Percentiles rank a stretch among this genome's conserved stretches.
These are phyloP conservation scores for Tulasnella calospora DNA, from an alignment of 768 basidiomycete species.

Conservation along the genomic window DNA sequence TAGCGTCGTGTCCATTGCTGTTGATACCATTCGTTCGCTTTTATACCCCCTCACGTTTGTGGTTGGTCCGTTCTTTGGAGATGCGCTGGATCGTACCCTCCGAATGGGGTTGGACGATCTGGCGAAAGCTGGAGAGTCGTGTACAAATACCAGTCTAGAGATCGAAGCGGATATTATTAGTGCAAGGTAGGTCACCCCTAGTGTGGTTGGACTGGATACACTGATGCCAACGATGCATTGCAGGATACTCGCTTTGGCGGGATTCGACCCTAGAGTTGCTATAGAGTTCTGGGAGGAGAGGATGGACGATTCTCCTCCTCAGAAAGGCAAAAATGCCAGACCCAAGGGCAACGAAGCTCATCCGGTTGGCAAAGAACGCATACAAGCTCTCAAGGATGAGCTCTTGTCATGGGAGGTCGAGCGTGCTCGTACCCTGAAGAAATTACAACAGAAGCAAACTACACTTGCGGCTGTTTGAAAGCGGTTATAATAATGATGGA, in stretches of 20 bases:
- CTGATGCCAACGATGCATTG: not conserved
- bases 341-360: constrained; percentile 42
- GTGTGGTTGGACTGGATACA: not conserved
- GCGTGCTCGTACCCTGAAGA: constrained; percentile 2
- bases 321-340: constrained; percentile 29
- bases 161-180: constrained; percentile 91
- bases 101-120: constrained; percentile 50
- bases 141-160: constrained; percentile 78
- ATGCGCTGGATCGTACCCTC: constrained; percentile 53
- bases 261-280: constrained; percentile 80
- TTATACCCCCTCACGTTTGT: constrained; percentile 64
- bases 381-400: constrained; percentile 59
- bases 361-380: constrained; percentile 62
- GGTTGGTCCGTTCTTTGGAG: constrained; percentile 90
- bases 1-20: constrained; percentile 65
- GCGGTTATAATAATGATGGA: not conserved
- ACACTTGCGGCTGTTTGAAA: not conserved
- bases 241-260: constrained; percentile 87
- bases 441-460: constrained; percentile 2
- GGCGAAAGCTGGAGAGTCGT: constrained; percentile 62
- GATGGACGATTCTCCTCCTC: constrained; percentile 30
- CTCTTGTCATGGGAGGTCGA: constrained; percentile 61
- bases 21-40: constrained; percentile 71
- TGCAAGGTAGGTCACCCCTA: constrained; percentile 51
- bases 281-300: constrained; percentile 73